Percentiles rank a stretch among this genome's conserved stretches.
These are phyloP conservation scores for Yamadazyma akitaensis DNA, from an alignment of 805 yeast species.

Conservation along the genomic window DNA sequence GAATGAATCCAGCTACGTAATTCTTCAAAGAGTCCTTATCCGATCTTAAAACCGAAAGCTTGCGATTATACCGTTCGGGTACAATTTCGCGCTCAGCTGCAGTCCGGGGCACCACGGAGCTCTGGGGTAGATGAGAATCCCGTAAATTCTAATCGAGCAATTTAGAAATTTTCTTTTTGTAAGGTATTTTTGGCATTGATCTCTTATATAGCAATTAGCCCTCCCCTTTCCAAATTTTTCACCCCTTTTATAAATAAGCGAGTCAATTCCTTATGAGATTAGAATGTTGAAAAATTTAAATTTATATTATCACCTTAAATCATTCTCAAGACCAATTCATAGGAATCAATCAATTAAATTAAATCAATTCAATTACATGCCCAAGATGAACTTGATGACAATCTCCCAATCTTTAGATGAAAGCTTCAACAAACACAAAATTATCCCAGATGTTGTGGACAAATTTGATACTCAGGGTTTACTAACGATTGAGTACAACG, in stretches of 20 bases:
- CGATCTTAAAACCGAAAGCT: no score
- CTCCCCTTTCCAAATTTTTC: not conserved
- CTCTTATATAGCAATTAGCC: not conserved
- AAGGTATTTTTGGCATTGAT: not conserved
- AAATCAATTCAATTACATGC: slow-evolving; percentile 6
- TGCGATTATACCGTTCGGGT: not conserved
- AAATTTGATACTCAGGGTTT: slow-evolving; percentile 50
- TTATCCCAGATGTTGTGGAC: slow-evolving; percentile 53
- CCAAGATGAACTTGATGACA: slow-evolving; percentile 45
- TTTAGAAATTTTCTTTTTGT: slow-evolving; percentile 1
- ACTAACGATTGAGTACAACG: slow-evolving; percentile 56
- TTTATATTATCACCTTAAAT: slow-evolving; percentile 1
- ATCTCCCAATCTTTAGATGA: slow-evolving; percentile 55
- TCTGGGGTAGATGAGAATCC: slow-evolving; percentile 2
- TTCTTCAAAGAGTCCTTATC: no score
- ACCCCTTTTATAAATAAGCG: not conserved
- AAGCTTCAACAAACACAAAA: slow-evolving; percentile 45
- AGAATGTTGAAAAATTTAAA: slow-evolving; percentile 7
- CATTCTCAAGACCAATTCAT: slow-evolving; percentile 2
- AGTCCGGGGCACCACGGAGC: slow-evolving; percentile 4
- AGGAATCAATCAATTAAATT: slow-evolving; percentile 1
- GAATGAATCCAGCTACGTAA: no score
- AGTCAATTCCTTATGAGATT: not conserved
- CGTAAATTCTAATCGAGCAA: slow-evolving; percentile 3
- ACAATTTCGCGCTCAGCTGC: not conserved